phyloP scores from a whole-genome alignment of 1,139 yeast species.

The Lodderomyces theae region DNA sequence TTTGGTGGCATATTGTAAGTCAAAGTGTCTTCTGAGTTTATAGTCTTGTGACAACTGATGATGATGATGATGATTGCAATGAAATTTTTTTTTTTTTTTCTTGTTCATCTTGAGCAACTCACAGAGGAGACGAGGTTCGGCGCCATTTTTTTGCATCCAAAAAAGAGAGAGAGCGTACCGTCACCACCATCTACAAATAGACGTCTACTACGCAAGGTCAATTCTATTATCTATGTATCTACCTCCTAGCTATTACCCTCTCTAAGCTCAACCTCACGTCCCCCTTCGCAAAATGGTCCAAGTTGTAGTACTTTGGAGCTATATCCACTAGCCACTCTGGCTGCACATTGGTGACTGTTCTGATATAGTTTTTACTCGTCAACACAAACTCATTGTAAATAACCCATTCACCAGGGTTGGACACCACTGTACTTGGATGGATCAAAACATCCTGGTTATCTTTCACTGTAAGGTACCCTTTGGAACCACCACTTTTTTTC shows the following conservation, averaged over 20 bases:
- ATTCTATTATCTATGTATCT: too few species aligned
- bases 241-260: slow-evolving; percentile 50
- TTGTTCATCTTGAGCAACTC: too few species aligned
- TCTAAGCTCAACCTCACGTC: slow-evolving; percentile 81
- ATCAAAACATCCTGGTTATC: slow-evolving; percentile 94
- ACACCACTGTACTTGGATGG: slow-evolving; percentile 89
- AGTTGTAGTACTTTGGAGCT: slow-evolving; percentile 81
- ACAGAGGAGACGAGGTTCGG: too few species aligned
- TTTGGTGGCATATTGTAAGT: slow-evolving; percentile 50
- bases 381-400: slow-evolving; percentile 92
- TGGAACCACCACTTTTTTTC: slow-evolving; percentile 67
- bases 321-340: slow-evolving; percentile 90
- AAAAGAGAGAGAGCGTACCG: too few species aligned
- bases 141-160: slow-evolving; percentile 1
- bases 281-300: slow-evolving; percentile 74
- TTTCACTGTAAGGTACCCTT: slow-evolving; percentile 81
- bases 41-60: slow-evolving; percentile 4
- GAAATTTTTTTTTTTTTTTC: slow-evolving; percentile 4
- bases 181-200: too few species aligned
- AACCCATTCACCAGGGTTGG: slow-evolving; percentile 88
- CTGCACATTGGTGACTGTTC: slow-evolving; percentile 89
- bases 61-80: slow-evolving; percentile 1
- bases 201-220: too few species aligned
- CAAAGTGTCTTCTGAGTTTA: slow-evolving; percentile 16
- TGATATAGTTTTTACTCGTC: slow-evolving; percentile 87